Evolutionary conservation across 257 asterid genomes (phyloP).

Genomic region (Solanum ahanhuiri): DNA sequence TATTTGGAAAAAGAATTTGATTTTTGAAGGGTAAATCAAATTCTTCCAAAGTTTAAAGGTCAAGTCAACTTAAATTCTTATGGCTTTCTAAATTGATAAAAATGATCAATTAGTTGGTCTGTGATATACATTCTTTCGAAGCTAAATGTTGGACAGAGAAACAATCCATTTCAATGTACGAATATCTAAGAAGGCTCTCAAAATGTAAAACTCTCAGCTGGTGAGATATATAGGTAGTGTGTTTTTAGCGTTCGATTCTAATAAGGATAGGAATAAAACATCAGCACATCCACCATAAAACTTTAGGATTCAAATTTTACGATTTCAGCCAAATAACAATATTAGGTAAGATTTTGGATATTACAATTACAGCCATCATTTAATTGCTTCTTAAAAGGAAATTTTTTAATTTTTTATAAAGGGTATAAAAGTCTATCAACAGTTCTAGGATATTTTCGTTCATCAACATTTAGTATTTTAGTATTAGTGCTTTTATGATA

Average conservation of each 20-base stretch:
- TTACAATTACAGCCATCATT: background rate
- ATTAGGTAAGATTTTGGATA: background rate
- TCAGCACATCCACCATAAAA: background rate
- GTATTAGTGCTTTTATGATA: background rate
- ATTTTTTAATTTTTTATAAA: background rate
- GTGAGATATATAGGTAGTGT: background rate
- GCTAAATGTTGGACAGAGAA: background rate
- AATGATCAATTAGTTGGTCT: background rate
- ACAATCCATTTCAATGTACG: background rate
- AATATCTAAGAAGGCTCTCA: background rate
- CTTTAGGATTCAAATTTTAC: background rate
- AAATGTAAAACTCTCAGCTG: background rate
- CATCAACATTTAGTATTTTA: background rate
- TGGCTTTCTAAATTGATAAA: background rate
- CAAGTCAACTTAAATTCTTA: background rate
- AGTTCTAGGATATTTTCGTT: background rate
- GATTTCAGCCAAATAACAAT: background rate
- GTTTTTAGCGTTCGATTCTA: background rate
- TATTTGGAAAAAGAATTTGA: background rate
- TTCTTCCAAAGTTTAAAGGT: background rate
- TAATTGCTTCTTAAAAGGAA: background rate
- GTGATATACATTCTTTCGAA: background rate
- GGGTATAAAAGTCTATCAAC: background rate
- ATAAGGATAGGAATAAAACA: background rate
- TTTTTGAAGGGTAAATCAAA: background rate